These are phyloP conservation scores for Capsicum rhomboideum DNA, from an alignment of 257 asterid species.

Conservation along the genomic window DNA sequence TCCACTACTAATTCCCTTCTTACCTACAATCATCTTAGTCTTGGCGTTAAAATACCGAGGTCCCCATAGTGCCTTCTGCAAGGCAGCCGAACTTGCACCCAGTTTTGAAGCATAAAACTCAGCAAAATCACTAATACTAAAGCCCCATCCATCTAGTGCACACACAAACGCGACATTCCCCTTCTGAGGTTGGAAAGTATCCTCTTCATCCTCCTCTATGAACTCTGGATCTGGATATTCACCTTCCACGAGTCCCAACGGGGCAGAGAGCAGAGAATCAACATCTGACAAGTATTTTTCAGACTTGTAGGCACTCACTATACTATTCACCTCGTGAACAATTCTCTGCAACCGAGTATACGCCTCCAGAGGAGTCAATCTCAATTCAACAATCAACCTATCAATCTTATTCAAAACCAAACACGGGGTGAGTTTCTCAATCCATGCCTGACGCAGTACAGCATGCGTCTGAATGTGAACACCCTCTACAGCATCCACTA, in stretches of 20 bases:
- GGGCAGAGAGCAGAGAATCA: constrained; percentile 65
- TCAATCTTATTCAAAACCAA: constrained; percentile 83
- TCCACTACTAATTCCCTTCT: constrained; percentile 47
- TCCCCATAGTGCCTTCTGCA: constrained; percentile 85
- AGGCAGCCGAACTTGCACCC: constrained; percentile 52
- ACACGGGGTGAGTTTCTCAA: constrained; percentile 81
- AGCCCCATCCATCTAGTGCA: constrained; percentile 97
- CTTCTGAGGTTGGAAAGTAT: constrained; percentile 89
- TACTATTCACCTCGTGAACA: constrained; percentile 84
- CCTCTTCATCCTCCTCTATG: constrained; percentile 87
- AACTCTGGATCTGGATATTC: constrained; percentile 48
- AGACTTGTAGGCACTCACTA: constrained; percentile 72
- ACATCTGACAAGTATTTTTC: constrained; percentile 92
- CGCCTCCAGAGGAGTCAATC: constrained; percentile 83
- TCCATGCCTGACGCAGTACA: constrained; percentile 88
- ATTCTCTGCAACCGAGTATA: constrained; percentile 65
- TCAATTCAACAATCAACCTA: constrained; percentile 64
- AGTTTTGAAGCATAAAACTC: constrained; percentile 69
- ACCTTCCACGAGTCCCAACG: constrained; percentile 35
- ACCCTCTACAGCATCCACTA: constrained; percentile 93
- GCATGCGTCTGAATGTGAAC: constrained; percentile 99
- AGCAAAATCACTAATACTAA: constrained; percentile 54
- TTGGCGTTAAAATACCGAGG: constrained; percentile 60
- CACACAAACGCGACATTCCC: constrained; percentile 92
- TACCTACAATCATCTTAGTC: constrained; percentile 74